Percentiles rank a stretch among this genome's conserved stretches.
Evolutionary conservation across 306 rosid genomes (phyloP).

Genomic region (Vigna radiata): DNA sequence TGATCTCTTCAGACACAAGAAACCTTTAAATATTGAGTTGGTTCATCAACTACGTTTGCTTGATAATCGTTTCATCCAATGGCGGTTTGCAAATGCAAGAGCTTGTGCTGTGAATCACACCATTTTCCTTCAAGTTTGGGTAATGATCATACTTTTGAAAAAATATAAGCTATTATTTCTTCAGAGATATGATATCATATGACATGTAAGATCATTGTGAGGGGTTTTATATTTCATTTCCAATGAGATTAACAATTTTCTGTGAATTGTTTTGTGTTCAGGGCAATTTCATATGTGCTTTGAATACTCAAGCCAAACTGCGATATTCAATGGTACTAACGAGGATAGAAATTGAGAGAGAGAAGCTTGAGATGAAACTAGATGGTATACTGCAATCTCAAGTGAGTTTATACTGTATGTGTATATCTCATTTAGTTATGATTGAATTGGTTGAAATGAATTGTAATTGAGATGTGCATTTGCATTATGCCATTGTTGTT

Average conservation of each 20-base stretch:
- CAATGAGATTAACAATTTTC: background rate
- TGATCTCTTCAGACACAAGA: constrained; percentile 62
- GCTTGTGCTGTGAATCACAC: constrained; percentile 48
- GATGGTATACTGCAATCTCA: constrained; percentile 61
- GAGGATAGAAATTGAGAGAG: constrained; percentile 64
- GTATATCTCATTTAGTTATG: background rate
- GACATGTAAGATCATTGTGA: no score
- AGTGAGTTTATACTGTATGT: constrained; percentile 46
- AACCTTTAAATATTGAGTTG: constrained; percentile 42
- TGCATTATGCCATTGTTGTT: background rate
- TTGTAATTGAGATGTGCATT: background rate
- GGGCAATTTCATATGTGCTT: constrained; percentile 50
- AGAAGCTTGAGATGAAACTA: constrained; percentile 68
- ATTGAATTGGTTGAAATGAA: background rate
- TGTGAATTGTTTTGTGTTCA: constrained; percentile 33
- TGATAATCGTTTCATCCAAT: constrained; percentile 60
- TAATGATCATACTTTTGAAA: constrained; percentile 2
- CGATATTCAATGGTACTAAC: constrained; percentile 52
- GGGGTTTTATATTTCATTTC: background rate
- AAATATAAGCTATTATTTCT: background rate
- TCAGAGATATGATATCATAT: background rate
- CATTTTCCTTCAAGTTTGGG: constrained; percentile 51
- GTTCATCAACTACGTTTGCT: constrained; percentile 64
- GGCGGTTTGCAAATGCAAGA: constrained; percentile 71
- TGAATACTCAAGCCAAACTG: constrained; percentile 53